phyloP scores from a whole-genome alignment of 345 rosid species.

The Salix viminalis region DNA sequence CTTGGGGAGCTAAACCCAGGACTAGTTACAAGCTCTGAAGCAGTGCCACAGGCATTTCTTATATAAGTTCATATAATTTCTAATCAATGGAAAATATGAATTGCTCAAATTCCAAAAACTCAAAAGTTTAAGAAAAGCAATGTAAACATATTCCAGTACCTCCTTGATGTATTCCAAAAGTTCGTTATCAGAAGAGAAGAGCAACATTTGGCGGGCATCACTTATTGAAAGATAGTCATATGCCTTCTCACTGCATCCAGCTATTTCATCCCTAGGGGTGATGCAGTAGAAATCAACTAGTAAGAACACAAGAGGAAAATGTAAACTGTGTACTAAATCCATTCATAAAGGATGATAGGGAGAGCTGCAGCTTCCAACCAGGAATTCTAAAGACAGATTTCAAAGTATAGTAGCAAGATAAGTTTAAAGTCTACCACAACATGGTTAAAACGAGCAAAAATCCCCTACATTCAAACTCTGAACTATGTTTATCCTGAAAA shows the following conservation, averaged over 20 bases:
- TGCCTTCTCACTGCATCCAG: constrained; percentile 99
- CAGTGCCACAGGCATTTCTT: not conserved
- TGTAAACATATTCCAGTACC: constrained; percentile 34
- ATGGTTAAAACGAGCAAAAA: not conserved
- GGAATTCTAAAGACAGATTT: not conserved
- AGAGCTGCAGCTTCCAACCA: not conserved
- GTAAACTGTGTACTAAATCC: not conserved
- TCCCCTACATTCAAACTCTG: not conserved
- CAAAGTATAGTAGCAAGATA: not conserved
- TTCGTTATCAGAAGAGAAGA: constrained; percentile 77
- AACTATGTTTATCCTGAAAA: not conserved
- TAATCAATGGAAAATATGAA: not conserved
- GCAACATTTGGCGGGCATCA: constrained; percentile 69
- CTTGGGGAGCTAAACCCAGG: not conserved
- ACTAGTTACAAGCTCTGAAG: not conserved
- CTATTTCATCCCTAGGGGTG: constrained; percentile 75
- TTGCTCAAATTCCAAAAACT: not conserved
- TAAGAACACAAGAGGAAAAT: not conserved
- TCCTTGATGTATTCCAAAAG: constrained; percentile 64
- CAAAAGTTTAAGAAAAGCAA: not conserved
- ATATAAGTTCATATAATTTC: not conserved
- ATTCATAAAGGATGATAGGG: not conserved
- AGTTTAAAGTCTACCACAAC: not conserved
- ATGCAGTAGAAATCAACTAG: not conserved
- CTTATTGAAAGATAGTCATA: constrained; percentile 71